Evolutionary conservation across 345 rosid genomes (phyloP).

Genomic region (Eucalyptus globulus): DNA sequence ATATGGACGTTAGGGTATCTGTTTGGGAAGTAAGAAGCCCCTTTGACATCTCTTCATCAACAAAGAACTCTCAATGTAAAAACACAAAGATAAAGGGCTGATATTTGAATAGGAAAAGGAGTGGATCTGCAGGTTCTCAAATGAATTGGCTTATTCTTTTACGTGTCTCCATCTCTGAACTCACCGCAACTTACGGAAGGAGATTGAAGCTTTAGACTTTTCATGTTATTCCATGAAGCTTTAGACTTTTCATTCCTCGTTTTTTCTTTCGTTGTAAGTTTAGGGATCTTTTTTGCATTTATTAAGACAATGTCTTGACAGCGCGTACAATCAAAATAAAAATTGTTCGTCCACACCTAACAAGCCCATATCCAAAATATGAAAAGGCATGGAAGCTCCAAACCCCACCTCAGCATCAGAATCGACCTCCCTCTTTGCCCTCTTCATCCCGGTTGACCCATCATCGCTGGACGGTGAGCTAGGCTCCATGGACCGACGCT

Average conservation of each 20-base stretch:
- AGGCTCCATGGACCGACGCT: constrained; percentile 16
- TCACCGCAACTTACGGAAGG: not conserved
- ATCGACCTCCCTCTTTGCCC: not conserved
- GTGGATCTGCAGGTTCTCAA: not conserved
- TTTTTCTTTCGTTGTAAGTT: not conserved
- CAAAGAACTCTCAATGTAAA: constrained; percentile 1
- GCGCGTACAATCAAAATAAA: not conserved
- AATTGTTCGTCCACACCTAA: not conserved
- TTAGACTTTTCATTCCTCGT: not conserved
- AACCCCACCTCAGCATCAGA: not conserved
- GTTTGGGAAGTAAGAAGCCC: not conserved
- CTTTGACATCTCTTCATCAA: not conserved
- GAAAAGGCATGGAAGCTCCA: not conserved
- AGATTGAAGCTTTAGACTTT: too few species aligned
- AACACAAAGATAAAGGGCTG: not conserved
- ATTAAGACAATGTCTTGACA: not conserved
- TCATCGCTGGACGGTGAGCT: not conserved
- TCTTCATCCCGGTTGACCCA: not conserved
- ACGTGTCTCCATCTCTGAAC: not conserved
- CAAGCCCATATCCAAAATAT: not conserved
- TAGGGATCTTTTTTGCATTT: not conserved
- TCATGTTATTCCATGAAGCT: too few species aligned
- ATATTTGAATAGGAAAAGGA: constrained; percentile 1
- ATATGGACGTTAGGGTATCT: rapidly evolving
- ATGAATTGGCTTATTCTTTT: not conserved